Base-by-base conservation (phyloP, 331 rosid genomes). In the Acacia pycnantha region DNA sequence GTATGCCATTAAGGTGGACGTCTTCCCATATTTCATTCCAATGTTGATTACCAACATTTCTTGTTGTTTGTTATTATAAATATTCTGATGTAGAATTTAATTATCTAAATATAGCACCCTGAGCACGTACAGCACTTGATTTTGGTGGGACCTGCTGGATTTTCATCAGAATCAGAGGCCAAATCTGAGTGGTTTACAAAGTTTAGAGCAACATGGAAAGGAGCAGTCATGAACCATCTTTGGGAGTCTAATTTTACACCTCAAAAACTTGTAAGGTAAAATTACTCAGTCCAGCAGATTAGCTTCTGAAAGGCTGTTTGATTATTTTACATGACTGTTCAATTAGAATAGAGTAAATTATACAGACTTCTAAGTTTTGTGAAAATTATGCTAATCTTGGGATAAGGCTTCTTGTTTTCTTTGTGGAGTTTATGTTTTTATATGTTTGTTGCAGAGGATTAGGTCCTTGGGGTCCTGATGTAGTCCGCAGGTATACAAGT, bases 211-310 rank as follows among this genome's bases (percentile, higher is more conserved):
- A 88, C 98, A 14, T 96, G 98, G 99, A 92, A 92, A 88, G 98
- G 99, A 84, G 90, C 97, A 41, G 27, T 94, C 73, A 48, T 92
- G 81, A 94, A 84, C 76, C 98, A 89, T 81, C 87, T 96, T 84
- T 96, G 99, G 99, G 97, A 96, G 79, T 94, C 99, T 84, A 94
- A 92, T 86, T 92, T 96, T 79, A 96, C 98, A 67, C 99, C 98
- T 47, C 93, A 84, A 86, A 94, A 83, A 87, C 0, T 96, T 51
- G 41, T 96, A 80, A 91, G 99, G 99, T 96, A 76, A 80, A 78
- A 51, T 43, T 69, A n/a, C 22, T 8, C 16, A 69, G 2, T 47
- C 40, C n/a, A 13, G 66, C 16, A 24, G 66, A 56, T 56, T 56
- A 31, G 51, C 62, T 50, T 86, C 44, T n/a, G 59, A 51, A 47